These are phyloP conservation scores for Forsythia viridissima DNA, from an alignment of 257 asterid genomes.

Conservation along the genomic window DNA sequence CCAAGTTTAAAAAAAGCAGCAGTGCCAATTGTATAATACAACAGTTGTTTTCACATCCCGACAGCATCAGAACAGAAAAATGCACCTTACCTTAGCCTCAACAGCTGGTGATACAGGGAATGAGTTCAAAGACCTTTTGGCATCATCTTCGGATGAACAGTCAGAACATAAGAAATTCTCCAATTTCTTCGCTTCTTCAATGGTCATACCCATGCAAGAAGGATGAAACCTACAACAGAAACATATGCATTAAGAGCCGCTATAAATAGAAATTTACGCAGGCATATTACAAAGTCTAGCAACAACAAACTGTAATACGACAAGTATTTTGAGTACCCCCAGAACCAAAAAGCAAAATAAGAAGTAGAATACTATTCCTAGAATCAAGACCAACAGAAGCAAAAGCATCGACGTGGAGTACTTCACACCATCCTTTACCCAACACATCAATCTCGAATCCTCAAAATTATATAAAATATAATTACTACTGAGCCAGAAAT, in stretches of 20 bases:
- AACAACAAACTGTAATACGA: not conserved
- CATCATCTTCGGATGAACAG: slow-evolving; percentile 79
- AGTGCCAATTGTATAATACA: not conserved
- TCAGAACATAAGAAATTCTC: slow-evolving; percentile 82
- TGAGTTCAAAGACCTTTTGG: slow-evolving; percentile 65
- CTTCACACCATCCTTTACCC: not conserved
- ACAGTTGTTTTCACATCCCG: not conserved
- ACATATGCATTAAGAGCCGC: not conserved
- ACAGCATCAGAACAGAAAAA: slow-evolving; percentile 12
- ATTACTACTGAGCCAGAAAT: not conserved
- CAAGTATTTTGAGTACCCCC: not conserved
- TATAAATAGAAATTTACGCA: not conserved
- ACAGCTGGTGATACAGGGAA: slow-evolving; percentile 60
- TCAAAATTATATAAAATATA: not conserved
- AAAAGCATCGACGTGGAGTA: not conserved
- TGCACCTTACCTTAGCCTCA: slow-evolving; percentile 46
- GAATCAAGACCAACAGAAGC: not conserved
- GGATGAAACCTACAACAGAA: slow-evolving; percentile 76
- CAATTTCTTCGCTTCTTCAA: slow-evolving; percentile 80
- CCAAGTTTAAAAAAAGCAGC: not conserved
- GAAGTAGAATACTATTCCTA: not conserved
- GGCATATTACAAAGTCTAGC: not conserved
- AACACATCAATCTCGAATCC: not conserved
- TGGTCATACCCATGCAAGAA: slow-evolving; percentile 81
- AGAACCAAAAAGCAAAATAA: not conserved